Evolutionary conservation across 2,329 filamentous ascomycete species (phyloP).

Genomic region (Fusarium xylarioides): DNA sequence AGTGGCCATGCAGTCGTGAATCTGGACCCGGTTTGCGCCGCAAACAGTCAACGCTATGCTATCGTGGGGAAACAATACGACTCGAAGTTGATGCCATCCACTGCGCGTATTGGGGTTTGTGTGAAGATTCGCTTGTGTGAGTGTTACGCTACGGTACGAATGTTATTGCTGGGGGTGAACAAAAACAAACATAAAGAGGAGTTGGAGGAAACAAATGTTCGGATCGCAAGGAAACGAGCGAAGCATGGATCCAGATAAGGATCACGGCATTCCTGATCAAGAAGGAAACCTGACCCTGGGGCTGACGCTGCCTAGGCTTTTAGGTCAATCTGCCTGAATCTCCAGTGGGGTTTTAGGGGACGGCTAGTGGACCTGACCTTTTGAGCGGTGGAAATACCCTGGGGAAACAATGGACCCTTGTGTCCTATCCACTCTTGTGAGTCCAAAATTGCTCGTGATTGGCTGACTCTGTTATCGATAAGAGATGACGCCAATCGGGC

Average conservation of each 20-base stretch:
- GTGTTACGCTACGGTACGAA: neutral
- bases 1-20: slow-evolving; percentile 16
- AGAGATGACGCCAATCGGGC: slow-evolving; percentile 40
- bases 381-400: slow-evolving; percentile 24
- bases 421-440: neutral
- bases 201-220: slow-evolving; percentile 15
- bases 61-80: slow-evolving; percentile 22
- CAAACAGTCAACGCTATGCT: slow-evolving; percentile 20
- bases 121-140: neutral
- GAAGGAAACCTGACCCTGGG: slow-evolving; percentile 32
- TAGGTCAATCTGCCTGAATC: slow-evolving; percentile 26
- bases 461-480: slow-evolving; percentile 32
- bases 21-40: slow-evolving; percentile 35
- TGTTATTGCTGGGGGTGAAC: neutral
- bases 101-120: slow-evolving; percentile 1
- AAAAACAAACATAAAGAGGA: slow-evolving; percentile 1
- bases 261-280: slow-evolving; percentile 34
- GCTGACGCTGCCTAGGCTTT: slow-evolving; percentile 32
- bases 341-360: slow-evolving; percentile 24
- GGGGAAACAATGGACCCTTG: slow-evolving; percentile 18
- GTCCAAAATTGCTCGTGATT: slow-evolving; percentile 4
- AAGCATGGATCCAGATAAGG: slow-evolving; percentile 29
- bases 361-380: slow-evolving; percentile 6
- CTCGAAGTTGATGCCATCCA: slow-evolving; percentile 19
- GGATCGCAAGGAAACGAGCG: slow-evolving; percentile 26